Evolutionary conservation across 306 rosid species (phyloP), one percentile per base, ranked within the genome.

Genomic region (Mimosa pudica): DNA sequence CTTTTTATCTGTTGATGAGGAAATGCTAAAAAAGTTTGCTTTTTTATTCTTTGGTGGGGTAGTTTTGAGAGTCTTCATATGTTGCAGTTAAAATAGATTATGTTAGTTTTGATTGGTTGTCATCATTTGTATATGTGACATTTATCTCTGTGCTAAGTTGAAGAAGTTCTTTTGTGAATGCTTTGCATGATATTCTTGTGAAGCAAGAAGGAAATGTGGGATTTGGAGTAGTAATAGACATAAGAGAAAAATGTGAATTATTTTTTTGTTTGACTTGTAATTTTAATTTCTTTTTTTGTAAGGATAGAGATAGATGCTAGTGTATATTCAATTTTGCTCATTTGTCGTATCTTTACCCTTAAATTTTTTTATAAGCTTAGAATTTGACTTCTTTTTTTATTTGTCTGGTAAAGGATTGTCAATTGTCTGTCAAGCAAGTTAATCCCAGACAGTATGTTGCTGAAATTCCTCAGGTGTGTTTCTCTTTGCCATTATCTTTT

Each of bases 371-470:
- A 18, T 33, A 41, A 61, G 3, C 9, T 0, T 10, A 20, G 14
- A 38, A n/a, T 44, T 51, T 76, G 41, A 24, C 42, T 24, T 24
- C 48, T 82, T 30, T 42, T 70, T 58, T 46, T 12, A 33, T 58
- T 10, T 38, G 13, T 76, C 35, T 75, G 58, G 51, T 65, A 45
- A 46, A 90, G 90, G 88, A 94, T 65, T 92, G 98, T 83, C 98
- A 95, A 76, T 82, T 95, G 83, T 91, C 97, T 1, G 97, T 95
- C 68, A 92, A 92, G 82, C 97, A 91, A 61, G 93, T 87, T 80
- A 92, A 95, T 85, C 98, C 98, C 17, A 82, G 98, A 2, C 98
- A 92, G 13, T 95, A 95, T 64, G 96, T 95, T 8, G 98, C 98
- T 6, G 79, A 87, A 77, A 92, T 95, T 77, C 94, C 98, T 5